Evolutionary conservation across 2,329 filamentous ascomycete genomes (phyloP), one percentile per base, ranked within the genome.

Genomic region (Talaromyces marneffei): DNA sequence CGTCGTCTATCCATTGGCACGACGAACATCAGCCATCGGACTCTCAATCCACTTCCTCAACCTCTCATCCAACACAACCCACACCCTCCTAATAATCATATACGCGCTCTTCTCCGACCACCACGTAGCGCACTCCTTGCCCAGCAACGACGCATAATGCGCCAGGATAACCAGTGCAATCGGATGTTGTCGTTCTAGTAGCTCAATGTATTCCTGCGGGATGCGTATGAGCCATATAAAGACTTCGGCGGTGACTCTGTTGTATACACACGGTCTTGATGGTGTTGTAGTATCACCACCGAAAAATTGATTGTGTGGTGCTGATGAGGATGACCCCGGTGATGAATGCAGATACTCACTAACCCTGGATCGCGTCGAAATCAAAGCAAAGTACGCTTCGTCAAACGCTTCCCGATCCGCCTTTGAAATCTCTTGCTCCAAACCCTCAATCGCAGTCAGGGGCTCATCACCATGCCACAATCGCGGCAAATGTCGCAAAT

Each of bases 101-200:
- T 40, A 58, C 8, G 62, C 42, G 50, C 62, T 63, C n/a, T 35
- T 48, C 6, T 54, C 54, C 4, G 53, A 58, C 53, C 60, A 63
- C 62, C 62, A 63, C 4, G 48, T 40, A 5, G 48, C 29, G n/a
- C 42, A 25, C 16, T 54, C 50, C 12, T 40, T 44, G n/a, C 29
- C 56, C 16, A 62, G 25, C 10, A 63, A 50, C 7, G 40, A 31
- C 35, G 63, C 63, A 40, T 60, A 64, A 48, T 63, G 60, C 8
- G 57, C 57, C 4, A 62, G 50, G 14, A 62, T 58, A 9, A 65
- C 62, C 10, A 63, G 27, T n/a, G 60, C 62, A 31, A 62, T 54
- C 12, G 59, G 60, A 14, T 59, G 46, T 10, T 56, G 62, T 18
- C 53, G 59, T n/a, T 62, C 59, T 27, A 63, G 8, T 10, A 63